Conservation (phyloP, 345 rosid genomes). For the Pistacia atlantica region DNA sequence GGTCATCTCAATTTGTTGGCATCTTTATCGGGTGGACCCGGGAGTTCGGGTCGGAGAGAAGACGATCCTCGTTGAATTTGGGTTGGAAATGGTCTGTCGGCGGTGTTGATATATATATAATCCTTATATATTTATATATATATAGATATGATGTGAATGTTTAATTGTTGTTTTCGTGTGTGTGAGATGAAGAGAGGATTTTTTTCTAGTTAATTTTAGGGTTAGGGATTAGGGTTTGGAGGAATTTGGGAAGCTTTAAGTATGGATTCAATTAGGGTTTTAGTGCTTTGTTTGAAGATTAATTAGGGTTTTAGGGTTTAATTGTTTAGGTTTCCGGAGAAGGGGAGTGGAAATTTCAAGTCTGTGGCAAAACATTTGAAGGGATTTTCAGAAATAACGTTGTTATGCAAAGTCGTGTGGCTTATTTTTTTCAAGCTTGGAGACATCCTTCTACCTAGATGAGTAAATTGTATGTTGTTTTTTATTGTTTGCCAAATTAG, state of each 20-base stretch:
- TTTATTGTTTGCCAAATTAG: conserved; percentile 3
- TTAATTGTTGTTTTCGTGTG: conserved; percentile 32
- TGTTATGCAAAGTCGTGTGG: conserved; percentile 10
- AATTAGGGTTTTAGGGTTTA: conserved; percentile 32
- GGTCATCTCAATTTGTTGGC: conserved; percentile 87
- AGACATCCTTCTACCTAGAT: conserved; percentile 5
- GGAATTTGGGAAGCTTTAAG: conserved; percentile 22
- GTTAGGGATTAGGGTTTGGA: conserved; percentile 34
- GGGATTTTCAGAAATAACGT: not conserved
- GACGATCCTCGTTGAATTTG: conserved; percentile 55
- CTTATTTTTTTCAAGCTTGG: conserved; percentile 16
- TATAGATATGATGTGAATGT: conserved; percentile 30
- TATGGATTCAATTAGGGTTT: conserved; percentile 34
- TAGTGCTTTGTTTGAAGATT: conserved; percentile 37
- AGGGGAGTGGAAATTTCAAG: conserved; percentile 20
- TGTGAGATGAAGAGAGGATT: conserved; percentile 37
- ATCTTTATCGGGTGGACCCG: conserved; percentile 75
- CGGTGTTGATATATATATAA: conserved; percentile 22
- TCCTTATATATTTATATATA: conserved; percentile 29
- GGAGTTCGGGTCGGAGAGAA: conserved; percentile 66
- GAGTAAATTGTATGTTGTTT: not conserved
- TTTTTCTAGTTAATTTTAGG: conserved; percentile 37
- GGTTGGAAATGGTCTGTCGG: conserved; percentile 9
- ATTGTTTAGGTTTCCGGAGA: conserved; percentile 30
- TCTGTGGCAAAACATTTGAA: conserved; percentile 14